Base-by-base conservation (phyloP, 2,329 filamentous ascomycete genomes). In the Aspergillus piperis region DNA sequence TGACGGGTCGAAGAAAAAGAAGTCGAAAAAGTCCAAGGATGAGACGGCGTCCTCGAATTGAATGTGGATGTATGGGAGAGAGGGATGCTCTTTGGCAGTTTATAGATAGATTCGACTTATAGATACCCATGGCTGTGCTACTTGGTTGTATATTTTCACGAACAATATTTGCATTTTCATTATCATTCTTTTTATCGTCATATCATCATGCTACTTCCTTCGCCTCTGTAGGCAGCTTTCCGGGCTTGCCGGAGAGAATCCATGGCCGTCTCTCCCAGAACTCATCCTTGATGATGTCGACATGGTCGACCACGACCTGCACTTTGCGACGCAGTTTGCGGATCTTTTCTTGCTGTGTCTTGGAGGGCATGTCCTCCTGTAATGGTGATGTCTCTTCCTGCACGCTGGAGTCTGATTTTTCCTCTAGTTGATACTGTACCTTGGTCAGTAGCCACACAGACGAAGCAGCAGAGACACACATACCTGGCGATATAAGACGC, bases 271-370 rank as follows among this genome's bases (percentile, higher is more conserved):
- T 84, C 64, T 91, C 84, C 95, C 95, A 99, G 73, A 99, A 99
- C 3, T 91, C 90, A 75, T 98, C 91, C 69, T 90, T 92, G 77
- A 99, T 98, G 69, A 99, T 90, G 78, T 99, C 95, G 61, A 95
- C 78, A 80, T 98, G 92, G 71, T 93, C 88, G 39, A 96, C 83
- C 38, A 91, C 85, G 49, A 99, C 88, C 54, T 84, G 84, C 0
- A 92, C 93, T 75, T 96, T 97, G 61, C 85, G 83, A 57, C 90
- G 85, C 64, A 87, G 84, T 80, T 96, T 98, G 72, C 83, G 88
- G 64, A 96, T 88, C 68, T 90, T 96, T 60, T 97, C 91, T 19
- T 83, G 79, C 70, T 96, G 91, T n/a, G 89, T 90, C 71, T 89
- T 94, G 47, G 90, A 92, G 64, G 88, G 81, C 47, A 83, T 78